Conservation (phyloP, 495 filamentous ascomycete species). For the Aspergillus cavernicola region DNA sequence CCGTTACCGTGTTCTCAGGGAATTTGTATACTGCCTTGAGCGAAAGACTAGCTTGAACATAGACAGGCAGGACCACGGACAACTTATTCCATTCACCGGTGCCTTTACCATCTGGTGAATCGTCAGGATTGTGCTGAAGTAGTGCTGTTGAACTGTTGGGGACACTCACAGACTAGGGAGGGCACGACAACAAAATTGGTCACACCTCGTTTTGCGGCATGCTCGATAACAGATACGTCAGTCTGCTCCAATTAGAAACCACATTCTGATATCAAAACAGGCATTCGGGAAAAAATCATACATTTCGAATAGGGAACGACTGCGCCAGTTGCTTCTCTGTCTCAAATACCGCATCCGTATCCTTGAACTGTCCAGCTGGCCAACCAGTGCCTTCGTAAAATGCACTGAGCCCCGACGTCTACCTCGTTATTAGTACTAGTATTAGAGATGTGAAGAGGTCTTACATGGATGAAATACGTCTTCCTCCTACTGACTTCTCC, state of each 20-base stretch:
- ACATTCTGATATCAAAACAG: not conserved
- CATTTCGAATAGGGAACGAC: constrained; percentile 1
- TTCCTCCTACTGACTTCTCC: not conserved
- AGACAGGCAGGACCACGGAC: constrained; percentile 1
- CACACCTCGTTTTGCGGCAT: not conserved
- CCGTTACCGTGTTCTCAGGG: constrained; percentile 1
- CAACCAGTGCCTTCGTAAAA: not conserved
- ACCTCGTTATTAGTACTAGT: not conserved
- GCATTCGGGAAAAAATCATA: not conserved
- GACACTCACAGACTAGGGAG: constrained; percentile 1
- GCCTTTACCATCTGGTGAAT: constrained; percentile 1
- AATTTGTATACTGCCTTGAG: not conserved
- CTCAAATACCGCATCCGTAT: not conserved
- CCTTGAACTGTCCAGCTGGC: not conserved
- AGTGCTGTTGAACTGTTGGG: not conserved
- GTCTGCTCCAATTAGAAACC: constrained; percentile 1
- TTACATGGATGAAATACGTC: not conserved
- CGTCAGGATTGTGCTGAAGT: not conserved
- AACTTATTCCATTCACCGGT: constrained; percentile 1
- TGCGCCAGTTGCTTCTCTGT: not conserved
- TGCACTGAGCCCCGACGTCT: not conserved
- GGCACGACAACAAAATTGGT: constrained; percentile 1
- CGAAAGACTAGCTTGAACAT: not conserved
- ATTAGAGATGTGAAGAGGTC: not conserved
- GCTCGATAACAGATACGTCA: not conserved